phyloP scores from a whole-genome alignment of 345 rosid species.

The Jatropha curcas region DNA sequence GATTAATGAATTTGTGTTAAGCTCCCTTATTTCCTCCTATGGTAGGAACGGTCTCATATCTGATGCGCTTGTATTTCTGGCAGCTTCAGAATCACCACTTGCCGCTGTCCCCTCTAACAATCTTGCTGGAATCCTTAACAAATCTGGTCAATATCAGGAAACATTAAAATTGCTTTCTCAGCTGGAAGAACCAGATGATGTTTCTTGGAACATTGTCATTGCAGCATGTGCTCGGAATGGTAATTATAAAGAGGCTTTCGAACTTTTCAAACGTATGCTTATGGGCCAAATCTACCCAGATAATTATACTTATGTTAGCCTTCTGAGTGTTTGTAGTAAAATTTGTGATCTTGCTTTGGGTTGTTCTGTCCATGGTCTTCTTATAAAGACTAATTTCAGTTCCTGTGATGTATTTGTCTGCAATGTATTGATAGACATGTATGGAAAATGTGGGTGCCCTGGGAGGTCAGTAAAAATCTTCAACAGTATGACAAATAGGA shows the following conservation, averaged over 20 bases:
- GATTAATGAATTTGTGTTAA: slow-evolving; percentile 55
- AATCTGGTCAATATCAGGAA: slow-evolving; percentile 57
- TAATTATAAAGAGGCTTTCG: slow-evolving; percentile 50
- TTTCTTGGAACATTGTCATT: slow-evolving; percentile 79
- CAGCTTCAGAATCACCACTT: slow-evolving; percentile 34
- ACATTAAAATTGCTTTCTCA: slow-evolving; percentile 61
- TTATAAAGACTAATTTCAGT: slow-evolving; percentile 58
- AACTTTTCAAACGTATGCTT: slow-evolving; percentile 65
- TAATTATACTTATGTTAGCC: slow-evolving; percentile 74
- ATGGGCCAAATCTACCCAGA: slow-evolving; percentile 53
- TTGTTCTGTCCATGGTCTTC: slow-evolving; percentile 65
- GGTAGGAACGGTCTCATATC: slow-evolving; percentile 55
- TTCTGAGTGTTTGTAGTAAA: slow-evolving; percentile 54
- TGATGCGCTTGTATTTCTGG: slow-evolving; percentile 54
- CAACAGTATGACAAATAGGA: slow-evolving; percentile 46
- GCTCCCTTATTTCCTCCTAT: slow-evolving; percentile 71
- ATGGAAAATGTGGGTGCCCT: slow-evolving; percentile 81
- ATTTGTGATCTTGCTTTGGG: slow-evolving; percentile 62
- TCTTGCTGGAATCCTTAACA: slow-evolving; percentile 68
- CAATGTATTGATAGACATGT: slow-evolving; percentile 82
- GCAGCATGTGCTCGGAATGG: slow-evolving; percentile 73
- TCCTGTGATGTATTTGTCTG: slow-evolving; percentile 55
- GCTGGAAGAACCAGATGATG: slow-evolving; percentile 68
- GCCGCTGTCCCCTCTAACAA: slow-evolving; percentile 50
- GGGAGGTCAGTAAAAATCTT: slow-evolving; percentile 50